A percentile compares a stretch with the other conserved stretches of the same genome.
These are phyloP conservation scores for Suhomyces xylopsoci DNA, from an alignment of 805 yeast genomes.

Conservation along the genomic window DNA sequence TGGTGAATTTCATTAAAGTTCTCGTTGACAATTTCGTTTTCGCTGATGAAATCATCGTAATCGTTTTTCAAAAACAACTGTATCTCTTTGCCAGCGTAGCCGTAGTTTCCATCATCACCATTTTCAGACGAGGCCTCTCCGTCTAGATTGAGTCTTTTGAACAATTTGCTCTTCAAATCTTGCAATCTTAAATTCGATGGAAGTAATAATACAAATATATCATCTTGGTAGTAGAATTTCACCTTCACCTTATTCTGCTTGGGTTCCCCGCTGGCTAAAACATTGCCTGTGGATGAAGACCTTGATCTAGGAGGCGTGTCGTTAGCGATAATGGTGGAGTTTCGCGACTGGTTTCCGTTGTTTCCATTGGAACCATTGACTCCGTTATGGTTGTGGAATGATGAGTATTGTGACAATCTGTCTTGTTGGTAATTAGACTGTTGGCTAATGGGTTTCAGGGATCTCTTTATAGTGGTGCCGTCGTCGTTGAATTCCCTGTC, in stretches of 20 bases:
- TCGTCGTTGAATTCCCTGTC: conserved; percentile 46
- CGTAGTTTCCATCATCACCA: background rate
- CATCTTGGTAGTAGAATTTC: conserved; percentile 76
- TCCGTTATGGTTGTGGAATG: conserved; percentile 16
- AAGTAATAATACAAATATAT: conserved; percentile 68
- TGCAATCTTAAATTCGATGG: conserved; percentile 46
- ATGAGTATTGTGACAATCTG: conserved; percentile 50
- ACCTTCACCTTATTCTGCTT: conserved; percentile 49
- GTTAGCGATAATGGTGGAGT: conserved; percentile 13
- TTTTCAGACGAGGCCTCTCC: conserved; percentile 12
- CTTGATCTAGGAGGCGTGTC: conserved; percentile 21
- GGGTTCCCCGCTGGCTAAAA: conserved; percentile 8
- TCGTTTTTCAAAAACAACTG: conserved; percentile 40
- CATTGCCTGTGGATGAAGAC: conserved; percentile 11
- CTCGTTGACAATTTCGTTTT: conserved; percentile 25
- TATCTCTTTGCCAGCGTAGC: conserved; percentile 14
- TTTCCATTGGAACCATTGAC: conserved; percentile 3
- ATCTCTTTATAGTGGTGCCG: conserved; percentile 16
- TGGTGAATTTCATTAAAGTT: conserved; percentile 25
- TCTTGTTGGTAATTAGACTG: conserved; percentile 48
- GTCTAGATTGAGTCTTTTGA: conserved; percentile 46
- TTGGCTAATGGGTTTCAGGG: conserved; percentile 37
- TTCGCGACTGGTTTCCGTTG: conserved; percentile 7
- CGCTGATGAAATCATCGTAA: conserved; percentile 37
- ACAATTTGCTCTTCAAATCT: conserved; percentile 51